Evolutionary conservation across 73 alveolate species (phyloP).

Genomic region (Chromera velia): DNA sequence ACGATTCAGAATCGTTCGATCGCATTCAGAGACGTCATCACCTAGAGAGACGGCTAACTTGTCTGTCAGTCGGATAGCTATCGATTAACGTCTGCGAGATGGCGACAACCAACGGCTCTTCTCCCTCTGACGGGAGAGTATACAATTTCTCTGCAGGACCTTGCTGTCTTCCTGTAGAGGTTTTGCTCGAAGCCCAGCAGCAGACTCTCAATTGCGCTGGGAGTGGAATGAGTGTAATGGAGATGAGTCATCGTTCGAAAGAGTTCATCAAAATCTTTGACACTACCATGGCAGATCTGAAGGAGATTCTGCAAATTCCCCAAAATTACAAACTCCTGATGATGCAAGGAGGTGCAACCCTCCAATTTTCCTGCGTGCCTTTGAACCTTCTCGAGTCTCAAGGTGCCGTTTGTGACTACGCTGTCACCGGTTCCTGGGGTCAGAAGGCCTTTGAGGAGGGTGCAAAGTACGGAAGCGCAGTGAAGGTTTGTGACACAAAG

Average conservation of each 20-base stretch:
- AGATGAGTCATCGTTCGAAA: conserved; percentile 27
- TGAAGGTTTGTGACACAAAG: conserved; percentile 23
- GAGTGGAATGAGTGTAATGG: conserved; percentile 52
- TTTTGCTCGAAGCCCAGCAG: conserved; percentile 57
- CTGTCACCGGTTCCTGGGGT: conserved; percentile 65
- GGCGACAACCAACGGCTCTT: too few relatives aligned
- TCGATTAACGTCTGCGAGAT: too few relatives aligned
- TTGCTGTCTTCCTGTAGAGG: conserved; percentile 58
- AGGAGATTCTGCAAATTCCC: conserved; percentile 59
- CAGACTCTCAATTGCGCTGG: conserved; percentile 68
- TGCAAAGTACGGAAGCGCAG: conserved; percentile 47
- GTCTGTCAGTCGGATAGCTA: too few relatives aligned
- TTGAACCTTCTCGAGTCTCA: conserved; percentile 49
- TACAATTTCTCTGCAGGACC: conserved; percentile 73
- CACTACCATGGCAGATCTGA: conserved; percentile 48
- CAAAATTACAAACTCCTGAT: conserved; percentile 48
- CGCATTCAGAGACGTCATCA: too few relatives aligned
- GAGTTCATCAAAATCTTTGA: conserved; percentile 52
- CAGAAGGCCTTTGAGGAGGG: conserved; percentile 55
- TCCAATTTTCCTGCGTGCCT: conserved; percentile 62
- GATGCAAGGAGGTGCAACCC: conserved; percentile 72
- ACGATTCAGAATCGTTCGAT: too few relatives aligned
- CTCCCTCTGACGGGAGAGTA: conserved; percentile 31
- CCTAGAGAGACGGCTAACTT: too few relatives aligned
- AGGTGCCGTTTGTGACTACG: conserved; percentile 52